phyloP scores from a whole-genome alignment of 495 filamentous ascomycete species.

The Aspergillus saccharolyticus region DNA sequence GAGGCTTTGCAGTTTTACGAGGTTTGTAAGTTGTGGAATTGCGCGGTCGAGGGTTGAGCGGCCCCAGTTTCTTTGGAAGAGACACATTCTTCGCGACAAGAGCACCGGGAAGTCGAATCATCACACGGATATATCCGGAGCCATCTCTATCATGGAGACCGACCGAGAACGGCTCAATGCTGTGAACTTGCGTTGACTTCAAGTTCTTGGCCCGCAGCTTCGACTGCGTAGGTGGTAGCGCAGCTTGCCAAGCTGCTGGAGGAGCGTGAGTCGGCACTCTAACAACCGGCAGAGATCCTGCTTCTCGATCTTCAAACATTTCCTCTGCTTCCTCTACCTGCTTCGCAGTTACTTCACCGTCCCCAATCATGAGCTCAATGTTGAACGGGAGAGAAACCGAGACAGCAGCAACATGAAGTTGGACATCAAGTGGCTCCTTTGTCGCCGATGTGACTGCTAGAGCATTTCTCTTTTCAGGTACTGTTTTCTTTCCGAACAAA shows the following conservation, averaged over 20 bases:
- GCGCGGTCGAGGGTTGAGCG: constrained; percentile 24
- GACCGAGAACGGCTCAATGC: constrained; percentile 31
- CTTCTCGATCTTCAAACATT: constrained; percentile 79
- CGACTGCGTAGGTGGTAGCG: constrained; percentile 31
- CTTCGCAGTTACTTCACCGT: constrained; percentile 47
- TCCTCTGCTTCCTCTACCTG: constrained; percentile 72
- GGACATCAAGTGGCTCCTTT: constrained; percentile 56
- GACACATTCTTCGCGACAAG: constrained; percentile 24
- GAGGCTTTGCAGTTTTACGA: constrained; percentile 33
- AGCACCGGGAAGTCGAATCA: constrained; percentile 35
- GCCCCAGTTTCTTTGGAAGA: constrained; percentile 29
- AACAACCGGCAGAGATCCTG: constrained; percentile 68
- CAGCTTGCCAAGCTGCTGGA: constrained; percentile 46
- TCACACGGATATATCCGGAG: constrained; percentile 28
- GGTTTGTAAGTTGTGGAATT: constrained; percentile 28
- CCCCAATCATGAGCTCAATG: constrained; percentile 24
- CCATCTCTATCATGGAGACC: constrained; percentile 34
- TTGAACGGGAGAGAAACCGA: constrained; percentile 54
- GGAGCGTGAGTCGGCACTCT: constrained; percentile 59
- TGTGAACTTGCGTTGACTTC: constrained; percentile 39
- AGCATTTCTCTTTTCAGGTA: constrained; percentile 47
- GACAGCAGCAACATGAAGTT: constrained; percentile 44
- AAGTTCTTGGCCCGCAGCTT: constrained; percentile 31
- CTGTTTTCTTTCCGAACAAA: constrained; percentile 58
- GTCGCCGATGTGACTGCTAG: constrained; percentile 54